Conservation (phyloP, 768 basidiomycete genomes). For the Pleurotus salmoneostramineus region DNA sequence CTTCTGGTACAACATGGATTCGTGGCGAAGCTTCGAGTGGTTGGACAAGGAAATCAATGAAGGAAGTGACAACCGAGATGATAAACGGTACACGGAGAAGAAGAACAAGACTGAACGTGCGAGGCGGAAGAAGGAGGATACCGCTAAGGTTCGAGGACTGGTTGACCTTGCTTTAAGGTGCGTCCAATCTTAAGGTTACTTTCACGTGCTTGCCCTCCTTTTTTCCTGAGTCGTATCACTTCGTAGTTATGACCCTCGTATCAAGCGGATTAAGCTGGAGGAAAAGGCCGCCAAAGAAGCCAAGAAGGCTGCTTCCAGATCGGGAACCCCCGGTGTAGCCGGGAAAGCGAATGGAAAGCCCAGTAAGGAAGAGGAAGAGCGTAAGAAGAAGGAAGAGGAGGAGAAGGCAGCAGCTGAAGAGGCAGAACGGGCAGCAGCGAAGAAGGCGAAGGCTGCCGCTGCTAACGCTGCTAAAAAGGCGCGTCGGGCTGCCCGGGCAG, state of each 20-base stretch:
- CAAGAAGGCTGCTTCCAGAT: slow-evolving; percentile 51
- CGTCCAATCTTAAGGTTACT: neutral
- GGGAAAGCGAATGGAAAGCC: slow-evolving; percentile 32
- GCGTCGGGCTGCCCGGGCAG: slow-evolving; percentile 32
- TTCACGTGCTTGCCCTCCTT: neutral
- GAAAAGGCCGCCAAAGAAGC: slow-evolving; percentile 94
- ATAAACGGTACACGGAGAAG: slow-evolving; percentile 98
- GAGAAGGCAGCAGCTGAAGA: slow-evolving; percentile 78
- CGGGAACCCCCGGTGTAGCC: slow-evolving; percentile 41
- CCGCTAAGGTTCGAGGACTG: slow-evolving; percentile 76
- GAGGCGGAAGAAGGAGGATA: slow-evolving; percentile 96
- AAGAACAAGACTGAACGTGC: slow-evolving; percentile 99
- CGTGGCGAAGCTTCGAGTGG: slow-evolving; percentile 97
- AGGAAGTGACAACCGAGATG: slow-evolving; percentile 94
- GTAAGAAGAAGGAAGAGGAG: slow-evolving; percentile 68
- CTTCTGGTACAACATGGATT: slow-evolving; percentile 99
- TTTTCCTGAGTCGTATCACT: neutral
- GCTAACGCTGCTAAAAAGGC: slow-evolving; percentile 93
- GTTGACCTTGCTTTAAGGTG: slow-evolving; percentile 80
- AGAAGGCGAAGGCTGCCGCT: slow-evolving; percentile 81
- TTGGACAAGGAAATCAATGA: slow-evolving; percentile 98
- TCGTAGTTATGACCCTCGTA: slow-evolving; percentile 76
- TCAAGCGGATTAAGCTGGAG: slow-evolving; percentile 94
- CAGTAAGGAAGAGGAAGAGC: slow-evolving; percentile 71
- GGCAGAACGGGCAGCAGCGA: slow-evolving; percentile 82